Conservation (phyloP, 225 moss, liverwort and hornwort genomes). For the Marchantia paleacea region DNA sequence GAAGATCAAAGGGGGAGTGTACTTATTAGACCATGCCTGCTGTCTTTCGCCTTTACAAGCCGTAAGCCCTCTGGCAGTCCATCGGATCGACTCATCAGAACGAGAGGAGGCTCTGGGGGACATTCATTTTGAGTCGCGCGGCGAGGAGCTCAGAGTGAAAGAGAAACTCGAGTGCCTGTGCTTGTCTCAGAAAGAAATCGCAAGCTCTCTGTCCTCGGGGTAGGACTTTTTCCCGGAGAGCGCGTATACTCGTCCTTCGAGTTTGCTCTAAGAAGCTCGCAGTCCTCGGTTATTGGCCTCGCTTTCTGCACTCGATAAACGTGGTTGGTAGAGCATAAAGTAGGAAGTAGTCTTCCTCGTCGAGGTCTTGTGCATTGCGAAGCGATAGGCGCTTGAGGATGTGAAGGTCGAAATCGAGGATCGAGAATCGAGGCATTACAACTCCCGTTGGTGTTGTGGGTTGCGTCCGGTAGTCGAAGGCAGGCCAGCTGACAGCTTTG, state of each 20-base stretch:
- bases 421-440: not conserved
- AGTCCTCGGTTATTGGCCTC: not conserved
- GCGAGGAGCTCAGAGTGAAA: not conserved
- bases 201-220: not conserved
- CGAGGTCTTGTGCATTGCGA: not conserved
- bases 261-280: not conserved
- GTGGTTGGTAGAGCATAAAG: no score
- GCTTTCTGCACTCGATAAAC: no score
- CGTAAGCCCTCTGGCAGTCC: conserved; percentile 1
- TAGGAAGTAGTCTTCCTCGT: not conserved
- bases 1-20: conserved; percentile 12
- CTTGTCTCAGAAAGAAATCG: not conserved
- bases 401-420: no score
- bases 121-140: not conserved
- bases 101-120: not conserved
- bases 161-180: no score
- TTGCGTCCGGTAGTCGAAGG: not conserved
- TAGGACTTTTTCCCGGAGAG: not conserved
- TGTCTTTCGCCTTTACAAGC: conserved; percentile 3
- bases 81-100: not conserved
- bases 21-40: conserved; percentile 6
- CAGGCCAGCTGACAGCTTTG: not conserved
- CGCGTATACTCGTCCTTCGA: not conserved
- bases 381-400: not conserved
- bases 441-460: not conserved